Evolutionary conservation across 2,329 filamentous ascomycete species (phyloP), one percentile per base, ranked within the genome.

Genomic region (Lachnellula occidentalis): DNA sequence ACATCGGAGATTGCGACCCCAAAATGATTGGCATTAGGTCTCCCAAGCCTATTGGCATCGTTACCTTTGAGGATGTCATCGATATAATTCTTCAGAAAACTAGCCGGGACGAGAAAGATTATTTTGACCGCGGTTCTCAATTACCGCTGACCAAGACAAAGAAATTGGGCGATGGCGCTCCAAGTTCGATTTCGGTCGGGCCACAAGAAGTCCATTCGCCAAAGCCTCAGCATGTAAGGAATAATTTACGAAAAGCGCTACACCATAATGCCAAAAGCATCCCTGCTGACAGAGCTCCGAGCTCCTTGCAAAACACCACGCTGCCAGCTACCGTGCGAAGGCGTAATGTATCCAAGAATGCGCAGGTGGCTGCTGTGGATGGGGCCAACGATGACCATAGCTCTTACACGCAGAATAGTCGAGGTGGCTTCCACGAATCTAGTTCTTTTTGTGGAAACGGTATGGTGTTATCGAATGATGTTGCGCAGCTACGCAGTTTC

Each of bases 41-140:
- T n/a, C 58, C 58, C 21, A 51, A 60, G 22, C 63, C 65, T 34
- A 37, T 66, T n/a, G 65, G 65, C 2, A 65, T 67, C 12, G 41
- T 67, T 21, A 66, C 65, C 2, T 65, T 64, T 43, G 64, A 67
- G 34, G 64, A 66, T 46, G 51, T 67, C 39, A 51, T 67, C 6
- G 58, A 63, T 53, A 53, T 55, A 1, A 56, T 67, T 41, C 53
- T 67, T 24, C 62, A 63, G 46, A 66, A 61, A 34, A 59, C 58
- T 12, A 59, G 61, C 31, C 51, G 52, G 27, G 61, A 65, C 24
- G 63, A 66, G 34, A 61, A 55, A 45, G 61, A 66, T 31, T 64
- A 61, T 50, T 64, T 61, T 34, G 55, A 61, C 39, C 56, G 56
- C 47, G 43, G 53, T 15, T 54, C 48, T 8, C 48, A 47, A 9